Percentiles rank a stretch among this genome's conserved stretches.
phyloP scores from a whole-genome alignment of 2,329 filamentous ascomycete species.

The Neoscytalidium dimidiatum region DNA sequence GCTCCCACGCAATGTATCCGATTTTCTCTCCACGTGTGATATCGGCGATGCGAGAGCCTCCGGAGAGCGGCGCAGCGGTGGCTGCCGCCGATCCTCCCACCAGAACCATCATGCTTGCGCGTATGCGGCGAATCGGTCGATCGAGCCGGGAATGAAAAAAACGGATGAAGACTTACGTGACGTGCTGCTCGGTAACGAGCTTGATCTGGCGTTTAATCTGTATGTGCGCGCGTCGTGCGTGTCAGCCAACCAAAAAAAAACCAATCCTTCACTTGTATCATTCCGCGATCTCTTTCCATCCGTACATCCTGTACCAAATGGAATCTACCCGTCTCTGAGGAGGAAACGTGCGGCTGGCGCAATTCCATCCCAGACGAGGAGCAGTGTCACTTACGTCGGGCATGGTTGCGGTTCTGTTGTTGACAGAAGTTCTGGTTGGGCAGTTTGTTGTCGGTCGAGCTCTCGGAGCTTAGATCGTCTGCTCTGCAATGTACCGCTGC shows the following conservation, averaged over 20 bases:
- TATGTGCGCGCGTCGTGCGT: not conserved
- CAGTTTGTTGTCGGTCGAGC: not conserved
- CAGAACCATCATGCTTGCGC: too few species aligned
- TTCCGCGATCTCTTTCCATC: not conserved
- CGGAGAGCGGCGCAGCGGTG: too few species aligned
- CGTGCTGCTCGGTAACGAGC: conserved; percentile 87
- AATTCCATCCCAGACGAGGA: not conserved
- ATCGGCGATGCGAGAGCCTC: not conserved
- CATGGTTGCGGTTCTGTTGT: conserved; percentile 35
- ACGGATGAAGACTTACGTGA: conserved; percentile 67
- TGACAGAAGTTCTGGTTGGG: not conserved
- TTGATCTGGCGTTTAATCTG: conserved; percentile 84
- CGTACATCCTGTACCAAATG: not conserved
- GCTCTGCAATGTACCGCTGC: not conserved
- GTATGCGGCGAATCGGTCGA: too few species aligned
- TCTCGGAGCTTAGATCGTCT: not conserved
- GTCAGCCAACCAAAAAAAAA: too few species aligned
- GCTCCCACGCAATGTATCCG: too few species aligned
- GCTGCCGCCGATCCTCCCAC: too few species aligned
- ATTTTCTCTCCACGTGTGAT: not conserved
- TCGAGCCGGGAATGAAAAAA: too few species aligned
- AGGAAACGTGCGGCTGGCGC: too few species aligned
- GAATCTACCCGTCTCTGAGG: too few species aligned
- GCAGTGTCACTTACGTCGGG: conserved; percentile 42
- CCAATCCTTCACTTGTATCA: not conserved